Evolutionary conservation across 2,329 filamentous ascomycete species (phyloP).

Genomic region (Macrophomina tecta): DNA sequence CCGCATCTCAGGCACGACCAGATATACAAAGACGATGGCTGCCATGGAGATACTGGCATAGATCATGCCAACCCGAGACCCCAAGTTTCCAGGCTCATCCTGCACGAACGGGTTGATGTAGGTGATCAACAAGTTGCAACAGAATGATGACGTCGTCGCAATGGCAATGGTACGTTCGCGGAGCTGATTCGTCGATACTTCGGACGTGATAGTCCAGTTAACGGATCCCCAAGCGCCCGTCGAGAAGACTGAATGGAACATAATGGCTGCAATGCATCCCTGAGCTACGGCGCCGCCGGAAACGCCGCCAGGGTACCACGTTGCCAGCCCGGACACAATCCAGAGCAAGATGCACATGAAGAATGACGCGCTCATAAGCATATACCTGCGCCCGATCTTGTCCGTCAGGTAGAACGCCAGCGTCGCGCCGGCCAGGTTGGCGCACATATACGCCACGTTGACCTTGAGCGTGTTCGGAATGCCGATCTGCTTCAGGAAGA

Average conservation of each 20-base stretch:
- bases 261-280: slow-evolving; percentile 8
- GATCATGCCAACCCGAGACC: slow-evolving; percentile 39
- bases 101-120: slow-evolving; percentile 27
- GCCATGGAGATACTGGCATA: slow-evolving; percentile 23
- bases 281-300: background rate
- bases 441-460: slow-evolving; percentile 11
- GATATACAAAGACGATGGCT: slow-evolving; percentile 55
- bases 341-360: slow-evolving; percentile 9
- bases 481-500: slow-evolving; percentile 18
- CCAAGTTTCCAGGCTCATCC: slow-evolving; percentile 33
- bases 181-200: background rate
- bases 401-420: slow-evolving; percentile 19
- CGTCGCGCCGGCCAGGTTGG: background rate
- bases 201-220: slow-evolving; percentile 15
- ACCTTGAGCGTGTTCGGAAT: slow-evolving; percentile 4
- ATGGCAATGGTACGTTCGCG: slow-evolving; percentile 15
- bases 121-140: slow-evolving; percentile 14
- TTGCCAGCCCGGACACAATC: slow-evolving; percentile 13
- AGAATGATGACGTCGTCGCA: slow-evolving; percentile 2
- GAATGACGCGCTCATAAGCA: slow-evolving; percentile 3
- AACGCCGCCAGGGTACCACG: slow-evolving; percentile 15
- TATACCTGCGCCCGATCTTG: slow-evolving; percentile 6
- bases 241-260: slow-evolving; percentile 15
- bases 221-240: slow-evolving; percentile 19
- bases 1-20: slow-evolving; percentile 63